These are phyloP conservation scores for Reticulascus tulasneorum DNA, from an alignment of 2,329 filamentous ascomycete species.

Conservation along the genomic window DNA sequence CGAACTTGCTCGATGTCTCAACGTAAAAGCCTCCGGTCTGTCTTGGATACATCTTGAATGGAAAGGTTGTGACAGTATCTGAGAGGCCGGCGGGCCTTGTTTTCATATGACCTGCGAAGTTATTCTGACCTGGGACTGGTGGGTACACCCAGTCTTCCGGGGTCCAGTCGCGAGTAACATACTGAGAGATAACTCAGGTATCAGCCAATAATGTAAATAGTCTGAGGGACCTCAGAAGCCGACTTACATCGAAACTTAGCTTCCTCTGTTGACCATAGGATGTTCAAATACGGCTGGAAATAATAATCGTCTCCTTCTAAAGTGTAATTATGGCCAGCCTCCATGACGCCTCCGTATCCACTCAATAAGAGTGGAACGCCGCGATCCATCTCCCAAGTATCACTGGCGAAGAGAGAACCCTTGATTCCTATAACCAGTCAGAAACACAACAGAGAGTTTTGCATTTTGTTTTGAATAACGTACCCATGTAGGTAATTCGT, in stretches of 20 bases:
- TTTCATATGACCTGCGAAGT: constrained; percentile 4
- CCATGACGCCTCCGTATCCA: constrained; percentile 10
- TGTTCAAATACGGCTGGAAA: constrained; percentile 15
- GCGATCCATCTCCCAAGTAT: constrained; percentile 16
- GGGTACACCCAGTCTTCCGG: constrained; percentile 9
- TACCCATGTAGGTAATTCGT: constrained; percentile 8
- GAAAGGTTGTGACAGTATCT: constrained; percentile 1
- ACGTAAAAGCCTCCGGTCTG: background rate
- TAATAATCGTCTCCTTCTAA: constrained; percentile 11
- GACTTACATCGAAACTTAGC: constrained; percentile 9
- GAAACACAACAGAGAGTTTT: no score
- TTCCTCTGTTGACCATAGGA: constrained; percentile 15
- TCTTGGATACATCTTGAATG: constrained; percentile 3
- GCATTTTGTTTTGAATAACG: background rate
- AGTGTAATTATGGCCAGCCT: constrained; percentile 14
- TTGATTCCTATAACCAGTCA: constrained; percentile 9
- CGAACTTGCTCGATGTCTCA: constrained; percentile 3
- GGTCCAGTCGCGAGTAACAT: constrained; percentile 2
- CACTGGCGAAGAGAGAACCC: constrained; percentile 9
- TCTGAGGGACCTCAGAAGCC: background rate
- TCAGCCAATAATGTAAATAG: background rate
- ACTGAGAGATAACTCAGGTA: background rate
- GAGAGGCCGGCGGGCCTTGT: constrained; percentile 1
- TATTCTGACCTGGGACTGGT: constrained; percentile 3
- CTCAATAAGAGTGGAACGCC: constrained; percentile 13